Conservation (phyloP, 2,329 filamentous ascomycete species). For the Elsinoe batatas region DNA sequence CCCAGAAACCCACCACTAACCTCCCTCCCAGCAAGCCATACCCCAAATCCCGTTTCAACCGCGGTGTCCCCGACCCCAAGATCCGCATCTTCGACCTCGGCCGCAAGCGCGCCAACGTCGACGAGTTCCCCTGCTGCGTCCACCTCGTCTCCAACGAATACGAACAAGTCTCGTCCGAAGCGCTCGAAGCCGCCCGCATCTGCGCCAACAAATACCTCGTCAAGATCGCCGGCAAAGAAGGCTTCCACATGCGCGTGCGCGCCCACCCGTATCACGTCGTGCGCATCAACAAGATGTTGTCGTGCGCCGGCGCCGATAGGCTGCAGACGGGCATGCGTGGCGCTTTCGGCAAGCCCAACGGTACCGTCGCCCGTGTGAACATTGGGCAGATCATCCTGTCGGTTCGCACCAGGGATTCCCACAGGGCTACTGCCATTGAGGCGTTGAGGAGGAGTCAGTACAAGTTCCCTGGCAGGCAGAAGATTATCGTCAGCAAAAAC, state of each 20-base stretch:
- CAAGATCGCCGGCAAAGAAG: conserved; percentile 60
- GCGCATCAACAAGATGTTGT: conserved; percentile 99
- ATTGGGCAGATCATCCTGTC: conserved; percentile 98
- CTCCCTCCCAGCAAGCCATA: conserved; percentile 52
- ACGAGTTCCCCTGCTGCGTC: conserved; percentile 98
- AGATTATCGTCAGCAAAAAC: conserved; percentile 99
- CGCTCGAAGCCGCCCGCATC: conserved; percentile 98
- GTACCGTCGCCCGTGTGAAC: conserved; percentile 98
- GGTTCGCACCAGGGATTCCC: conserved; percentile 90
- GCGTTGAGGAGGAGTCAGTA: conserved; percentile 98
- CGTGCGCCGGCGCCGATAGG: conserved; percentile 99
- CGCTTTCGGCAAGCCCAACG: conserved; percentile 99
- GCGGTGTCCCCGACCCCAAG: conserved; percentile 46
- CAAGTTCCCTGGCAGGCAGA: conserved; percentile 99
- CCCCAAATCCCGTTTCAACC: conserved; percentile 89
- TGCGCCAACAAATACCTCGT: conserved; percentile 97
- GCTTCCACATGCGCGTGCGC: conserved; percentile 62
- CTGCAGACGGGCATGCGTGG: conserved; percentile 99
- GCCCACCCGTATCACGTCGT: conserved; percentile 99
- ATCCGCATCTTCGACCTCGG: conserved; percentile 74
- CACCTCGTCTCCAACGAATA: conserved; percentile 99
- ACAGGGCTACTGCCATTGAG: conserved; percentile 90
- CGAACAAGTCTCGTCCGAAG: conserved; percentile 99
- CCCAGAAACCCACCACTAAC: background rate
- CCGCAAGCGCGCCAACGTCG: conserved; percentile 88